Evolutionary conservation across 2,329 filamentous ascomycete species (phyloP).

Genomic region (Zarea fungicola): DNA sequence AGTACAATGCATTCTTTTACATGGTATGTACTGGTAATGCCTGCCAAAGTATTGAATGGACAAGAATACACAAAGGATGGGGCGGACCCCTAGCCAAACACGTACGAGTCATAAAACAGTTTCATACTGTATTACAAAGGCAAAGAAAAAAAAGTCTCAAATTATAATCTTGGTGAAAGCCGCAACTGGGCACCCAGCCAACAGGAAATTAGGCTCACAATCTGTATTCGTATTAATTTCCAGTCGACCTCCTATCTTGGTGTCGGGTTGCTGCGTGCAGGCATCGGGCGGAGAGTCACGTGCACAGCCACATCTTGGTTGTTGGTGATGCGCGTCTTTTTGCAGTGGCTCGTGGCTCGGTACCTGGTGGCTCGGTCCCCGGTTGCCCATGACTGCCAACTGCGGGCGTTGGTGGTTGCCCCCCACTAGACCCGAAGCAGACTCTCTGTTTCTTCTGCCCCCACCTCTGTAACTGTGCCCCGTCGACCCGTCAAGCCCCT

Average conservation of each 20-base stretch:
- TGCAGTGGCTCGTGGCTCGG: not conserved
- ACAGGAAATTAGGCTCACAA: not conserved
- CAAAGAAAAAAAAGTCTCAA: not conserved
- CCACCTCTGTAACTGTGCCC: no score
- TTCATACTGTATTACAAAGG: no score
- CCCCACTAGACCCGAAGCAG: constrained; percentile 4
- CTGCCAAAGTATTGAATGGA: no score
- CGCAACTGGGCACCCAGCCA: not conserved
- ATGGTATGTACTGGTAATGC: no score
- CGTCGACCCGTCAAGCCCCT: no score
- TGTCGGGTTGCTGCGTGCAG: not conserved
- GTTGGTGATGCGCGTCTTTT: not conserved
- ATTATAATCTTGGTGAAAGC: no score
- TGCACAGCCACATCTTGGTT: not conserved
- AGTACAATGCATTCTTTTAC: no score
- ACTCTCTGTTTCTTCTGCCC: no score
- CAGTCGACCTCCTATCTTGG: not conserved
- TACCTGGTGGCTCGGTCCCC: not conserved
- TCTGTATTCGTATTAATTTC: not conserved
- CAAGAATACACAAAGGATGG: no score
- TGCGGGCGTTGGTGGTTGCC: no score
- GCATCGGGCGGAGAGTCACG: not conserved
- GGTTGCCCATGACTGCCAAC: constrained; percentile 11
- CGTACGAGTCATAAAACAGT: no score
- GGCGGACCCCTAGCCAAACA: no score